Evolutionary conservation across 1,284 basidiomycete species (phyloP).

Genomic region (Kwoniella shivajii): DNA sequence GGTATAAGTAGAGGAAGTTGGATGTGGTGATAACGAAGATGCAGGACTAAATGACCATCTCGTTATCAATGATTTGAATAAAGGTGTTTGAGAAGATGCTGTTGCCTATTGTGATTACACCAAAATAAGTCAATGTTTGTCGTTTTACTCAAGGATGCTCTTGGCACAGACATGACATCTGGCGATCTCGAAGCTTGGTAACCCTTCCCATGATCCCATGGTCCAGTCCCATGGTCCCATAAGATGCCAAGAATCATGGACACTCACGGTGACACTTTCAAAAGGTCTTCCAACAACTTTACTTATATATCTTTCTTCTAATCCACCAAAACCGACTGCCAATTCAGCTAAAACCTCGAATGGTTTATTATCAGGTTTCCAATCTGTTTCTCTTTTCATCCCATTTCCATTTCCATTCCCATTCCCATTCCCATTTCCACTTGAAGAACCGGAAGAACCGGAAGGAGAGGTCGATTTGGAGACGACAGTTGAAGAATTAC

Average conservation of each 20-base stretch:
- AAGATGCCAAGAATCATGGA: not conserved
- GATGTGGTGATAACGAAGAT: slow-evolving; percentile 57
- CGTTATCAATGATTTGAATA: slow-evolving; percentile 84
- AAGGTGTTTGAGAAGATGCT: slow-evolving; percentile 70
- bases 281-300: slow-evolving; percentile 75
- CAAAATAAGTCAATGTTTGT: too few relatives aligned
- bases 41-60: slow-evolving; percentile 73
- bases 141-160: too few relatives aligned
- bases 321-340: slow-evolving; percentile 82
- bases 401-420: not conserved
- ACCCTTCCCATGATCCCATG: too few relatives aligned
- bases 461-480: slow-evolving; percentile 27
- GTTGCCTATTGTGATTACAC: slow-evolving; percentile 70
- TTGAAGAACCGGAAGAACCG: not conserved
- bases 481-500: slow-evolving; percentile 73
- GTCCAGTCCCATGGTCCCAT: too few relatives aligned
- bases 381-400: slow-evolving; percentile 15
- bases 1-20: slow-evolving; percentile 18
- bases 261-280: slow-evolving; percentile 73
- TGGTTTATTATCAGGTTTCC: slow-evolving; percentile 50
- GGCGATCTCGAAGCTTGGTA: too few relatives aligned
- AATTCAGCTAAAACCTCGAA: slow-evolving; percentile 78
- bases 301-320: slow-evolving; percentile 86
- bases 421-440: too few relatives aligned
- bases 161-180: too few relatives aligned